Evolutionary conservation across 352 stramenopile species (phyloP), one percentile per base, ranked within the genome.

Genomic region (Pythium graminicola): DNA sequence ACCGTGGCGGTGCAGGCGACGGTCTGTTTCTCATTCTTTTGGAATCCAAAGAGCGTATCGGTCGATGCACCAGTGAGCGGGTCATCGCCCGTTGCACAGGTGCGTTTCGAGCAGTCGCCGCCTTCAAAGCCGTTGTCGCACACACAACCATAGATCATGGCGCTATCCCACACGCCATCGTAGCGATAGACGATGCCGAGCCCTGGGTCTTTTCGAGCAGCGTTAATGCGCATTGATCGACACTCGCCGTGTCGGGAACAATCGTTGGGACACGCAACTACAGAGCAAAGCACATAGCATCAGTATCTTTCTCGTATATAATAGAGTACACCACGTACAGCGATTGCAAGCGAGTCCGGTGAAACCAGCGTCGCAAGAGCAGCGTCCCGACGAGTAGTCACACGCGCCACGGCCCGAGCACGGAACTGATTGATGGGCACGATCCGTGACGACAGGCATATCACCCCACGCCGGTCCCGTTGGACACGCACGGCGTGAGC

Each of bases 121-220:
- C 87, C 82, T 16, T 69, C 70, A 50, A 78, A 96, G 31, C 77
- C 83, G 23, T 76, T 60, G 57, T 96, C 70, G 66, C 89, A 97
- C 26, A 93, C 65, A 62, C 89, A 97, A 48, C 89, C 89, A 51
- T 91, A 85, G 17, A 95, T 77, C 69, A 87, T 93, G 32, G 93
- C 73, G 26, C 70, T 78, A 68, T 97, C 89, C 89, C 89, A 97
- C 43, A 72, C 67, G 19, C 53, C 26, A 11, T 75, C 63, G 46
- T 89, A 89, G 13, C 54, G 40, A 38, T 86, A 69, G 9, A 53
- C 31, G 28, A 67, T 51, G 7, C 76, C 73, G 9, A 81, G 26
- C 11, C 77, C 77, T 39, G 60, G 69, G 60, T 89, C 76, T 50
- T 89, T 89, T 28, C 69, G 70, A 23, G 61, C 58, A 8, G 78